phyloP scores from a whole-genome alignment of 352 stramenopile genomes.

The Phytophthora rubi region DNA sequence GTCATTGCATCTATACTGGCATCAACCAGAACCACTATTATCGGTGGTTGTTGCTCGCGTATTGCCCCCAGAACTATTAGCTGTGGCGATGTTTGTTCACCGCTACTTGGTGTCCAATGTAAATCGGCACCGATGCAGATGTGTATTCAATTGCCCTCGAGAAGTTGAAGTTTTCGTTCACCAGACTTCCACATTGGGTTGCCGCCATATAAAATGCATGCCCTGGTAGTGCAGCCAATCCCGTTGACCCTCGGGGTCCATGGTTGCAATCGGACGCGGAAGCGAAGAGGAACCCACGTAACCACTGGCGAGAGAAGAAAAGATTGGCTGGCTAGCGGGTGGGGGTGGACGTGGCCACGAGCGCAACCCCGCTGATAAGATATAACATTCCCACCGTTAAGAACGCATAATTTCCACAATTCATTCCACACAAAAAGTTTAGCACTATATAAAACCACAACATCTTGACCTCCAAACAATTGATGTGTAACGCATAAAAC shows the following conservation, averaged over 20 bases:
- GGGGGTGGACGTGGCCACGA: conserved; percentile 38
- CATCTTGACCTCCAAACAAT: conserved; percentile 1
- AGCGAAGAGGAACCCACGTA: conserved; percentile 34
- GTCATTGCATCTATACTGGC: not conserved
- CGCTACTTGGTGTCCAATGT: not conserved
- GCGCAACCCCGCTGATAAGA: conserved; percentile 10
- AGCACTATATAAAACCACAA: not conserved
- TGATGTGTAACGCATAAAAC: conserved; percentile 20
- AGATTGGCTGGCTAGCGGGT: conserved; percentile 47
- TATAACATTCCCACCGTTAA: not conserved
- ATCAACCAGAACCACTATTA: not conserved
- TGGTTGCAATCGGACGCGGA: conserved; percentile 20
- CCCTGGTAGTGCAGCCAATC: not conserved
- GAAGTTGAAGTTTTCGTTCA: conserved; percentile 26
- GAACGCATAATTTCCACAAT: not conserved
- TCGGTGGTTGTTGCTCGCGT: not conserved
- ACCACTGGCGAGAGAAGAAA: conserved; percentile 40
- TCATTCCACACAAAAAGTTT: not conserved
- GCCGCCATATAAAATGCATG: not conserved
- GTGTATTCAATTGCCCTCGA: not conserved
- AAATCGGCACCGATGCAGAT: not conserved
- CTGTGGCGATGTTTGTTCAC: not conserved
- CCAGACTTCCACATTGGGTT: not conserved
- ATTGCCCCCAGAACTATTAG: not conserved
- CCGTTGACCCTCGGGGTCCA: conserved; percentile 13